phyloP scores from a whole-genome alignment of 352 stramenopile genomes.

The Phytophthora meadii region DNA sequence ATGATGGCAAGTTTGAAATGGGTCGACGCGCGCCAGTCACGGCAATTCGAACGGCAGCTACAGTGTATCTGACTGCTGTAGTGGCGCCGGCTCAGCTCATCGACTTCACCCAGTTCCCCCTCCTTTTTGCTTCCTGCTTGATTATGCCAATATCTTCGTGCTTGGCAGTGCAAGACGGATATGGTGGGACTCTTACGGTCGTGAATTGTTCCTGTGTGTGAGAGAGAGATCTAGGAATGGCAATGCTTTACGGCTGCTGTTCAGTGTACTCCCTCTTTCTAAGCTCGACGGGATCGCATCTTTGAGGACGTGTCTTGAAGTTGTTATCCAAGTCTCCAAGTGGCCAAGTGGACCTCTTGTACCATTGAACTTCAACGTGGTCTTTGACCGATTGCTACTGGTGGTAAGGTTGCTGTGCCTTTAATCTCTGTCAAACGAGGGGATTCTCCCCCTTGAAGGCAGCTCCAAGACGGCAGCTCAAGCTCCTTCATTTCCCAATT shows the following conservation, averaged over 20 bases:
- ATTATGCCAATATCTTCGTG: constrained; percentile 5
- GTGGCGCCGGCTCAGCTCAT: constrained; percentile 11
- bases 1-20: constrained; percentile 10
- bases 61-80: constrained; percentile 1
- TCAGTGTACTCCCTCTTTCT: not conserved
- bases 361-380: constrained; percentile 43
- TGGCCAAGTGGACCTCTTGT: constrained; percentile 28
- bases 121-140: not conserved
- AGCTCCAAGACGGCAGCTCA: not conserved
- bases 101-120: not conserved
- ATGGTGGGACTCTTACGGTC: not conserved
- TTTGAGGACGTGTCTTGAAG: constrained; percentile 24
- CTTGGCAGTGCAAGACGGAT: not conserved
- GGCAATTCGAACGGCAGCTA: not conserved
- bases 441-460: not conserved
- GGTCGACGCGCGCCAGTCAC: constrained; percentile 26
- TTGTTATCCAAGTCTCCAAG: constrained; percentile 1
- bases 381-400: constrained; percentile 24
- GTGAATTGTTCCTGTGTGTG: no score
- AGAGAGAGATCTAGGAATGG: no score
- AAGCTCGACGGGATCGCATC: constrained; percentile 1
- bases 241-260: constrained; percentile 1
- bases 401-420: constrained; percentile 23
- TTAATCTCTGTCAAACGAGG: constrained; percentile 43
- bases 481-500: constrained; percentile 30